Evolutionary conservation across 805 yeast species (phyloP).

Genomic region (Nakazawaea ernobii): DNA sequence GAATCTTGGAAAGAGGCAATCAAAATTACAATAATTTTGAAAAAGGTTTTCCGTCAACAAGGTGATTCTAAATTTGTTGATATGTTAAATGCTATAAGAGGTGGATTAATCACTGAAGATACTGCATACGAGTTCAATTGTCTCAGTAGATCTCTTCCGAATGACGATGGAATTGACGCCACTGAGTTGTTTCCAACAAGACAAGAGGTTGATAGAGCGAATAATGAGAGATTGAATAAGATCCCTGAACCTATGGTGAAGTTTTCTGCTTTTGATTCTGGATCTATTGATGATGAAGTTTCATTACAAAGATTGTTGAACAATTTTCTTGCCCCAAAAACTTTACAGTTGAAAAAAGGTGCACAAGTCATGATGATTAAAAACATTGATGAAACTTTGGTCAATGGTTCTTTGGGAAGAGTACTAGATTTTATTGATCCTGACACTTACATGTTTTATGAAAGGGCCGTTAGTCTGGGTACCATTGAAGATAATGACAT

Average conservation of each 20-base stretch:
- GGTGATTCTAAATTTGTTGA: slow-evolving; percentile 64
- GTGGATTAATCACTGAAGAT: slow-evolving; percentile 47
- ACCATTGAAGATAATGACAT: slow-evolving; percentile 18
- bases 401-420: slow-evolving; percentile 73
- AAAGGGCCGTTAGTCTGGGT: slow-evolving; percentile 16
- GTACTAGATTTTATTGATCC: slow-evolving; percentile 44
- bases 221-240: slow-evolving; percentile 38
- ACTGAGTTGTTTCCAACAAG: slow-evolving; percentile 74
- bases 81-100: slow-evolving; percentile 72
- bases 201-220: slow-evolving; percentile 65
- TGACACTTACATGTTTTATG: slow-evolving; percentile 39
- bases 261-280: slow-evolving; percentile 53
- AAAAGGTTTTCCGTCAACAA: slow-evolving; percentile 70
- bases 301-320: slow-evolving; percentile 39
- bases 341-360: slow-evolving; percentile 53
- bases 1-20: slow-evolving; percentile 56
- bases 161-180: slow-evolving; percentile 58
- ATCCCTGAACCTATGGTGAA: slow-evolving; percentile 38
- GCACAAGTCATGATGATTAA: slow-evolving; percentile 84
- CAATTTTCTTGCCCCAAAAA: slow-evolving; percentile 58
- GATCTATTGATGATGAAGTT: slow-evolving; percentile 33
- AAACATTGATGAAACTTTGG: slow-evolving; percentile 65
- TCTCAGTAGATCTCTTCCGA: slow-evolving; percentile 44
- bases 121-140: slow-evolving; percentile 45
- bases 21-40: slow-evolving; percentile 49